Percentiles rank a stretch among this genome's conserved stretches.
phyloP scores from a whole-genome alignment of 257 asterid genomes.

The Forsythia suspensa region DNA sequence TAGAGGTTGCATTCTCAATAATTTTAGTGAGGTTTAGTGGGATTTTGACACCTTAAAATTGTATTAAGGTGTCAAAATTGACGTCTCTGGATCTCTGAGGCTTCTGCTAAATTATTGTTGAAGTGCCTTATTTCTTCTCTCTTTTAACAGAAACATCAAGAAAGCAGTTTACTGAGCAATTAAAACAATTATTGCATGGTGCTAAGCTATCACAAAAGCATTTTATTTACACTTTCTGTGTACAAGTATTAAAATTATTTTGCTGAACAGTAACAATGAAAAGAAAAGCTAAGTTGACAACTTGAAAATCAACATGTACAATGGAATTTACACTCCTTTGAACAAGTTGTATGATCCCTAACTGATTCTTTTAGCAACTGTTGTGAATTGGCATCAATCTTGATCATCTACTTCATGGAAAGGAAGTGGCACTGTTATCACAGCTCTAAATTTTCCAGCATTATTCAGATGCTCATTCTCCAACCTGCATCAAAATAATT shows the following conservation, averaged over 20 bases:
- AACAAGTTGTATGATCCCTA: neutral
- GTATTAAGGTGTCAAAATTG: too few species aligned
- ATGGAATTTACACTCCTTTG: constrained; percentile 14
- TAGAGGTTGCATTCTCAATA: too few species aligned
- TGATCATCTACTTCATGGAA: constrained; percentile 79
- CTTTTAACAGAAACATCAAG: too few species aligned
- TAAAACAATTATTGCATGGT: neutral
- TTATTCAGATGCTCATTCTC: constrained; percentile 99
- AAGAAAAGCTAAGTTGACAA: constrained; percentile 24
- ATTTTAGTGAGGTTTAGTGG: too few species aligned
- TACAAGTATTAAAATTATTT: constrained; percentile 36
- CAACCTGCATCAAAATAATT: constrained; percentile 47
- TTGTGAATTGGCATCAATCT: constrained; percentile 39
- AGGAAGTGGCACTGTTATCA: constrained; percentile 86
- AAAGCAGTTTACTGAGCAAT: too few species aligned
- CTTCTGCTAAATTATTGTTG: too few species aligned
- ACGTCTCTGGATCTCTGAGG: too few species aligned
- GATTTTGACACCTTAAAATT: too few species aligned
- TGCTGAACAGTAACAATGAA: neutral
- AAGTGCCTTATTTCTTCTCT: too few species aligned
- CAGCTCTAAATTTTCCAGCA: constrained; percentile 90
- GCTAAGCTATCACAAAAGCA: neutral
- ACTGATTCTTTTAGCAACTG: constrained; percentile 7
- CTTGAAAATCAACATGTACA: constrained; percentile 39
- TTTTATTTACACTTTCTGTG: constrained; percentile 8